Evolutionary conservation across 768 basidiomycete genomes (phyloP).

Genomic region (Naganishia friedmannii): DNA sequence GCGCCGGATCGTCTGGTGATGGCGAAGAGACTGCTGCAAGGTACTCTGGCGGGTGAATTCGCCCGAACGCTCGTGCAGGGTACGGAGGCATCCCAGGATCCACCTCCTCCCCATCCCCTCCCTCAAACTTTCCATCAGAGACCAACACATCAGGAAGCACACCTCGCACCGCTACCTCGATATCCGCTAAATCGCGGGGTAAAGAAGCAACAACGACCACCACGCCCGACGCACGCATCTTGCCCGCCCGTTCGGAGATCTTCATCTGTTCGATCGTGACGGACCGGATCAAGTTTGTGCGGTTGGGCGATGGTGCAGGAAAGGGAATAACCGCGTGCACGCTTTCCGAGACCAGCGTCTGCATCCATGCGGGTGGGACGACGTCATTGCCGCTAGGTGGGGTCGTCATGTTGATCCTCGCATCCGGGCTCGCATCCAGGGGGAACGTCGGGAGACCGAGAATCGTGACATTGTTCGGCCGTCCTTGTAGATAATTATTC

Average conservation of each 20-base stretch:
- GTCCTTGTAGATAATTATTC: constrained; percentile 45
- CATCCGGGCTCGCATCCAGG: not conserved
- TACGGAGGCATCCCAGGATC: constrained; percentile 63
- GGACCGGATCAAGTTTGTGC: constrained; percentile 44
- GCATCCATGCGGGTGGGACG: constrained; percentile 41
- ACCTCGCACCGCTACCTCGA: constrained; percentile 59
- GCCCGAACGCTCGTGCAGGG: constrained; percentile 47
- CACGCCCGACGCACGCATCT: constrained; percentile 45
- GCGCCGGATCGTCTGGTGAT: constrained; percentile 24
- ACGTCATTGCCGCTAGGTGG: not conserved
- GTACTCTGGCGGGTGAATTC: constrained; percentile 63
- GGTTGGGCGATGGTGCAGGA: constrained; percentile 45
- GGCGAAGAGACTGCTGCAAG: constrained; percentile 52
- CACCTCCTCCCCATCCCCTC: constrained; percentile 60
- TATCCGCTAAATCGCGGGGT: constrained; percentile 66
- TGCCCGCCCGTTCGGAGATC: constrained; percentile 42
- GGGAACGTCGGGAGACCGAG: constrained; percentile 37
- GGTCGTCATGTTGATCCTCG: constrained; percentile 1
- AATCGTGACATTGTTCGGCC: constrained; percentile 44
- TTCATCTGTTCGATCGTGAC: constrained; percentile 50
- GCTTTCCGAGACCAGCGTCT: constrained; percentile 33
- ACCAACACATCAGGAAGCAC: constrained; percentile 53
- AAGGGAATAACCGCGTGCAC: constrained; percentile 40
- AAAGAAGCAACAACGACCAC: constrained; percentile 53
- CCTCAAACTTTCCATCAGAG: constrained; percentile 42